Percentiles rank a stretch among this genome's conserved stretches.
These are phyloP conservation scores for Oryza coarctata DNA, from an alignment of 176 grass and related monocot species.

Conservation along the genomic window DNA sequence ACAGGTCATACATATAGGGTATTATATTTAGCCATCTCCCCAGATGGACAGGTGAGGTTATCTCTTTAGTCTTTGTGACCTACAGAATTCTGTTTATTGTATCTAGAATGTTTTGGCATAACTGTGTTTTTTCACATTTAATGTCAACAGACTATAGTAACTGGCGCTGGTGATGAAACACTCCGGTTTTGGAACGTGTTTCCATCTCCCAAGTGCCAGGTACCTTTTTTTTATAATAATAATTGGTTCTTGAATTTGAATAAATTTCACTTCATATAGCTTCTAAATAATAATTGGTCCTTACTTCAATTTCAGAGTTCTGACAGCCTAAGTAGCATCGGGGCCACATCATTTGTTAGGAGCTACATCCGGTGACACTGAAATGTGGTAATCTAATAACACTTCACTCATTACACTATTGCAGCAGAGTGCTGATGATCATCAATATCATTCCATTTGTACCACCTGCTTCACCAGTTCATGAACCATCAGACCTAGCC, in stretches of 20 bases:
- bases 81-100: neutral
- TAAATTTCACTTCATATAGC: neutral
- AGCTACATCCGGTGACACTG: constrained; percentile 82
- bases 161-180: constrained; percentile 95
- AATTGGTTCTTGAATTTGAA: neutral
- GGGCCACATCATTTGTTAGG: constrained; percentile 81
- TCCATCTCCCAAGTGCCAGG: constrained; percentile 97
- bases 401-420: constrained; percentile 13
- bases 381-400: constrained; percentile 10
- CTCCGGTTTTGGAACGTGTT: constrained; percentile 98
- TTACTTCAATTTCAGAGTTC: constrained; percentile 50
- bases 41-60: constrained; percentile 82
- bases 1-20: constrained; percentile 87
- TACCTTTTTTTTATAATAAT: constrained; percentile 7
- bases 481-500: constrained; percentile 29
- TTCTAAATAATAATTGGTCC: neutral
- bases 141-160: constrained; percentile 86
- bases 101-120: neutral
- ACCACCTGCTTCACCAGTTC: constrained; percentile 8
- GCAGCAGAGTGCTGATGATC: constrained; percentile 29
- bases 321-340: constrained; percentile 83
- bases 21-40: constrained; percentile 92
- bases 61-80: neutral
- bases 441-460: constrained; percentile 12
- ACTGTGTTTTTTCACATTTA: neutral